Base-by-base conservation (phyloP, 2,329 filamentous ascomycete genomes). In the Ceratocystis alfenasii region DNA sequence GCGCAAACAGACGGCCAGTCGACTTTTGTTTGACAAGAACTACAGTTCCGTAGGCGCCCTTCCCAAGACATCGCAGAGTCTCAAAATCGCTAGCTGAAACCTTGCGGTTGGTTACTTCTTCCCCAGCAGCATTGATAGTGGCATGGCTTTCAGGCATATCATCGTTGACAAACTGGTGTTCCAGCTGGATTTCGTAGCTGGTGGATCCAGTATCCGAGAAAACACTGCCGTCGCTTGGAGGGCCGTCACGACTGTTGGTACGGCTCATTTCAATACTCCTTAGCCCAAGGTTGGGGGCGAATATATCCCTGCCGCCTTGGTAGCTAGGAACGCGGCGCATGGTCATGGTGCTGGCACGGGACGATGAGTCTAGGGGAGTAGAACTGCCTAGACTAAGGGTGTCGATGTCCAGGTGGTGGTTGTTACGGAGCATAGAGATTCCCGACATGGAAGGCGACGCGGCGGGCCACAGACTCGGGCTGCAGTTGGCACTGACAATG, bases 11-110 rank as follows among this genome's bases (percentile, higher is more conserved):
- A 55, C 89, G 87, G 53, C 94, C 94, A 1, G 92, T 96, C 36
- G 84, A 78, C 63, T 85, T 85, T 77, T 99, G 93, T 77, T 92
- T 94, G 68, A 99, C 95, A 33, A 99, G 82, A 59, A 96, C 79
- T 10, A 99, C 95, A 0, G 93, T 99, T 45, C 94, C 94, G 74
- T 94, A 99, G 15, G 94, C 91, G 62, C 94, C 94, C 74, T 97
- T 97, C 66, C 95, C 95, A 25, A 99, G 86, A 75, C 93, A 97
- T 62, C 90, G 89, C 63, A 99, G 78, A 10, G 89, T 85, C 72
- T 95, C 88, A 74, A 99, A 99, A 74, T 99, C 94, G 10, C 87
- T 84, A 1, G 91, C 87, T 7, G 87, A 88, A 88, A 97, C 96
- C 78, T 99, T 97, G 68, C 79, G 74, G 71, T 80, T 72, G 70